Percentiles rank a stretch among this genome's conserved stretches.
Conservation (phyloP, 2,329 filamentous ascomycete species). For the Trichoderma oligosporum region DNA sequence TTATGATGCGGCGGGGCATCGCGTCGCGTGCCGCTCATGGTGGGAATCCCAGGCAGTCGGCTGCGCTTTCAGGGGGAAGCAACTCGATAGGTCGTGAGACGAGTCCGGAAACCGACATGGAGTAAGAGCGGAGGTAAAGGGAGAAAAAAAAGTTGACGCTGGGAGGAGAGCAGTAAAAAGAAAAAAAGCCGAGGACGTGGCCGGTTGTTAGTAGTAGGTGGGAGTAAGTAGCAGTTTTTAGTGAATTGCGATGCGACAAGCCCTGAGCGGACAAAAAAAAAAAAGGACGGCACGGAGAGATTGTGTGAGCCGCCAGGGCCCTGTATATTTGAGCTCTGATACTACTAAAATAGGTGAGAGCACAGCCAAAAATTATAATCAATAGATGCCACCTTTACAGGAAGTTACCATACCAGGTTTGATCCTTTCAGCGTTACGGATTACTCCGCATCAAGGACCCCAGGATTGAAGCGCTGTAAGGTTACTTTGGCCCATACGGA, state of each 20-base stretch:
- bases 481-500: too few relatives aligned
- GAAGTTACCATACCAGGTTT: too few relatives aligned
- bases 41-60: constrained; percentile 21
- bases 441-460: too few relatives aligned
- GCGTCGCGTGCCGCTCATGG: constrained; percentile 34
- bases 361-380: too few relatives aligned
- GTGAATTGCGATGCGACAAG: constrained; percentile 15
- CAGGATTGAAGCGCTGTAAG: too few relatives aligned
- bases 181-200: constrained; percentile 1
- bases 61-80: constrained; percentile 15
- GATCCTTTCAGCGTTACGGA: too few relatives aligned
- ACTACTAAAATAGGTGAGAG: too few relatives aligned
- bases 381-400: too few relatives aligned
- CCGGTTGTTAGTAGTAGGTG: background rate
- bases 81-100: constrained; percentile 18
- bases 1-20: constrained; percentile 31
- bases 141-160: background rate
- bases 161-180: background rate
- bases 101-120: constrained; percentile 22
- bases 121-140: background rate
- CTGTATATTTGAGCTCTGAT: too few relatives aligned
- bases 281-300: background rate
- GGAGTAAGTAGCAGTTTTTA: constrained; percentile 10
- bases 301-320: too few relatives aligned
- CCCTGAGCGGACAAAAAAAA: constrained; percentile 8